A percentile compares a stretch with the other conserved stretches of the same genome.
Conservation (phyloP, 2,329 filamentous ascomycete genomes). For the Sarocladiaceae sp. region DNA sequence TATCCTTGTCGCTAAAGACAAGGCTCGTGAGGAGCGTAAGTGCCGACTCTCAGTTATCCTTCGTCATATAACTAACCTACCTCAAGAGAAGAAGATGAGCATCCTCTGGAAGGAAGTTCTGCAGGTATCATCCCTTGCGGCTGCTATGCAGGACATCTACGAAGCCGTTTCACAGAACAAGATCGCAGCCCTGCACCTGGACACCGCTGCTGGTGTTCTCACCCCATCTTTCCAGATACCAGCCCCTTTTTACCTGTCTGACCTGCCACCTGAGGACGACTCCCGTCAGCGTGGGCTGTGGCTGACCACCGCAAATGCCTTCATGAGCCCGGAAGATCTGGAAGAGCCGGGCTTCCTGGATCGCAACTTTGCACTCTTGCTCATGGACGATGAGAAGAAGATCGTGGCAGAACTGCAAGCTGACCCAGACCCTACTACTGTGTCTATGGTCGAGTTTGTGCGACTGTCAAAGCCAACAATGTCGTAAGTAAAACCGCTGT, state of each 20-base stretch:
- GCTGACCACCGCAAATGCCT: constrained; percentile 81
- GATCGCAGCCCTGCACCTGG: constrained; percentile 79
- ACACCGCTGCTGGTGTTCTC: constrained; percentile 53
- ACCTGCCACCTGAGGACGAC: constrained; percentile 66
- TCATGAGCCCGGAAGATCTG: constrained; percentile 63
- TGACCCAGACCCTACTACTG: constrained; percentile 71
- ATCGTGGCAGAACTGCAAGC: constrained; percentile 70
- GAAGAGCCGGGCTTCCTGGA: constrained; percentile 68
- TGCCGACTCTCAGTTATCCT: constrained; percentile 11
- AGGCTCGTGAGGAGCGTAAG: constrained; percentile 66
- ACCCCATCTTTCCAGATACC: constrained; percentile 60
- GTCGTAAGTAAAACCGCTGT: constrained; percentile 40
- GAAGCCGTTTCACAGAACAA: constrained; percentile 76
- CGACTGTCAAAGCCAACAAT: constrained; percentile 67
- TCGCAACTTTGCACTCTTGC: constrained; percentile 80
- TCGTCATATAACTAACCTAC: not conserved
- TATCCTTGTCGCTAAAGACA: constrained; percentile 77
- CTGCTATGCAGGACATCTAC: constrained; percentile 78
- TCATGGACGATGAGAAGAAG: constrained; percentile 77
- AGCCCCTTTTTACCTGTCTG: constrained; percentile 64
- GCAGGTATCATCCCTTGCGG: constrained; percentile 71
- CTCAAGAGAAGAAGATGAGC: constrained; percentile 54
- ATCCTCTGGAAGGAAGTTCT: constrained; percentile 68
- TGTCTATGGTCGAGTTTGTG: constrained; percentile 76
- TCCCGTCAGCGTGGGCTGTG: constrained; percentile 67